These are phyloP conservation scores for Mycena kentingensis DNA, from an alignment of 768 basidiomycete genomes.

Conservation along the genomic window DNA sequence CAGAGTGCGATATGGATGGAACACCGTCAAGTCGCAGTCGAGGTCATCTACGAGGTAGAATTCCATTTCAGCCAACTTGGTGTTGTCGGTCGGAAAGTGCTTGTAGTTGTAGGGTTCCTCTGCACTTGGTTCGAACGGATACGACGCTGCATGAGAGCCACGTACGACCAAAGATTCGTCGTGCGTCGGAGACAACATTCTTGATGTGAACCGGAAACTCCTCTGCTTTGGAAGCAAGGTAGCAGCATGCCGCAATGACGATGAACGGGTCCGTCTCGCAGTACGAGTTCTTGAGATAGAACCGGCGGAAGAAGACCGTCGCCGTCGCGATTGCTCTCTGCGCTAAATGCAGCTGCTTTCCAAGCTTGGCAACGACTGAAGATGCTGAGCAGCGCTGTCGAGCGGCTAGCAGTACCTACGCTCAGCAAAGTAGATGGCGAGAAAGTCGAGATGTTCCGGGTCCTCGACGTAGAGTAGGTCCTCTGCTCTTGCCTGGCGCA, in stretches of 20 bases:
- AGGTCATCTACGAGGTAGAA: slow-evolving; percentile 97
- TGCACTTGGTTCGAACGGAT: slow-evolving; percentile 21
- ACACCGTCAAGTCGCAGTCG: slow-evolving; percentile 90
- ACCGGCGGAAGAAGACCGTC: slow-evolving; percentile 93
- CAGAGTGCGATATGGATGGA: slow-evolving; percentile 93
- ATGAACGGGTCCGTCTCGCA: slow-evolving; percentile 95
- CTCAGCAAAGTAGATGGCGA: slow-evolving; percentile 88
- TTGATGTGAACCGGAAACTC: slow-evolving; percentile 96
- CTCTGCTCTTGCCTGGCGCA: slow-evolving; percentile 71
- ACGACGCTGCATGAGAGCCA: slow-evolving; percentile 14
- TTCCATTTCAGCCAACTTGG: slow-evolving; percentile 97
- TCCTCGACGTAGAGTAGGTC: slow-evolving; percentile 81
- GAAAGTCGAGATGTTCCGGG: slow-evolving; percentile 74
- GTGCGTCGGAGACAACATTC: slow-evolving; percentile 82
- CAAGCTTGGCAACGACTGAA: slow-evolving; percentile 82
- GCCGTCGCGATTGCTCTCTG: slow-evolving; percentile 95
- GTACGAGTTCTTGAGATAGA: slow-evolving; percentile 94
- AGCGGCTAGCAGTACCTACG: slow-evolving; percentile 41
- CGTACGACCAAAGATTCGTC: slow-evolving; percentile 72
- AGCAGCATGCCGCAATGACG: slow-evolving; percentile 90
- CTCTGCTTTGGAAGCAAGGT: slow-evolving; percentile 96
- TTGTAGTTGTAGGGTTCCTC: slow-evolving; percentile 73
- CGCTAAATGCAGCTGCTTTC: slow-evolving; percentile 77
- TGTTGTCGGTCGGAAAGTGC: slow-evolving; percentile 83
- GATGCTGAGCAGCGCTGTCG: not conserved